Evolutionary conservation across 2,329 filamentous ascomycete genomes (phyloP).

Genomic region (Dactylellina cionopaga): DNA sequence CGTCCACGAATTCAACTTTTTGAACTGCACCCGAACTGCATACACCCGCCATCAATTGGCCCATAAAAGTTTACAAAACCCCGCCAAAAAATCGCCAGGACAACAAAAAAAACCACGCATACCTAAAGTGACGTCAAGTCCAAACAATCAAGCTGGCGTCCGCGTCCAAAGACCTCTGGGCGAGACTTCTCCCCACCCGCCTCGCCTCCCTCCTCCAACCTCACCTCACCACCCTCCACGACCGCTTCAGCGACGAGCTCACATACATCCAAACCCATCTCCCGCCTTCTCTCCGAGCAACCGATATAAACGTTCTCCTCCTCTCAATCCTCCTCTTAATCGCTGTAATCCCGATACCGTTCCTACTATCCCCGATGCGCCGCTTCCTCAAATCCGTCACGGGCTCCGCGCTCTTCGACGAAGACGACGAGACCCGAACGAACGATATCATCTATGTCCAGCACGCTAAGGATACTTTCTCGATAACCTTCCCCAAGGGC

Average conservation of each 20-base stretch:
- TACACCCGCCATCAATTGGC: too few species aligned
- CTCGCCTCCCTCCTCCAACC: constrained; percentile 39
- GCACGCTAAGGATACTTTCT: constrained; percentile 19
- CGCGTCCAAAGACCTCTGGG: constrained; percentile 43
- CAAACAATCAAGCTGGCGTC: constrained; percentile 38
- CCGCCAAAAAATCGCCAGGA: too few species aligned
- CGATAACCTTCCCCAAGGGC: constrained; percentile 25
- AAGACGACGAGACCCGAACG: constrained; percentile 16
- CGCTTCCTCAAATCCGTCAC: constrained; percentile 37
- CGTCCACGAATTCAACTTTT: too few species aligned
- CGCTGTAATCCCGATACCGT: constrained; percentile 11
- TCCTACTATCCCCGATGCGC: constrained; percentile 29
- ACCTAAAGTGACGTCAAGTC: neutral
- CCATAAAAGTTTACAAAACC: too few species aligned
- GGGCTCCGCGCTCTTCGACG: constrained; percentile 28
- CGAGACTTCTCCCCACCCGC: constrained; percentile 42
- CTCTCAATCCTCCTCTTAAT: neutral
- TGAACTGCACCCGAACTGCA: too few species aligned
- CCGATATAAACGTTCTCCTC: constrained; percentile 19
- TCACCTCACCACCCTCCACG: constrained; percentile 28
- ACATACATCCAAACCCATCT: constrained; percentile 39
- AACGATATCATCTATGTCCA: constrained; percentile 29
- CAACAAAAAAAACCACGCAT: neutral
- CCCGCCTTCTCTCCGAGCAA: constrained; percentile 24
- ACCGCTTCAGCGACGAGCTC: constrained; percentile 24